Percentiles rank a stretch among this genome's conserved stretches.
Conservation (phyloP, 495 filamentous ascomycete species). For the Melanomma pulvis-pyrius region DNA sequence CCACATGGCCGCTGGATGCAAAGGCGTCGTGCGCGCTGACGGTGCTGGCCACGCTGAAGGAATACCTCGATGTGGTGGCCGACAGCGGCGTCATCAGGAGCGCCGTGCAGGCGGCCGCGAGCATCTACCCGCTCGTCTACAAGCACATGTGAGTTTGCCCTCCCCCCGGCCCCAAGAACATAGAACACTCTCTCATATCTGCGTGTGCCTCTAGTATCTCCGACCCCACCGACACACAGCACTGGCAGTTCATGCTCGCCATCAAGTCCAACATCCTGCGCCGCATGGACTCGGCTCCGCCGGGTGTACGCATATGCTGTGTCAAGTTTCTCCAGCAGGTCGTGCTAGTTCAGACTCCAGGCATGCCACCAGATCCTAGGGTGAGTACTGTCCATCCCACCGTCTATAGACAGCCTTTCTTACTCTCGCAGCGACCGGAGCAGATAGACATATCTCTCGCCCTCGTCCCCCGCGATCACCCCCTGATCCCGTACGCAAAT, state of each 20-base stretch:
- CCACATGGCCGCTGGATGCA: conserved; percentile 67
- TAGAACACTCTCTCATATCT: conserved; percentile 29
- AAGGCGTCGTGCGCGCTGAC: conserved; percentile 75
- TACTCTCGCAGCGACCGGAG: conserved; percentile 65
- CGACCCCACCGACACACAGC: conserved; percentile 73
- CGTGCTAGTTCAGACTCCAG: conserved; percentile 86
- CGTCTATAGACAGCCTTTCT: background rate
- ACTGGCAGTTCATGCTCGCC: conserved; percentile 83
- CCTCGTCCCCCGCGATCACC: conserved; percentile 81
- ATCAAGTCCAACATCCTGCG: conserved; percentile 88
- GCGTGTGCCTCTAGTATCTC: conserved; percentile 64
- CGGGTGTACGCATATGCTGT: conserved; percentile 83
- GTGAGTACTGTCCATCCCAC: conserved; percentile 48
- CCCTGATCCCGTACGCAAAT: conserved; percentile 71
- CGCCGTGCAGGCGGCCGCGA: conserved; percentile 80
- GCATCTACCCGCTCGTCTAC: conserved; percentile 88
- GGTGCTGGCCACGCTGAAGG: conserved; percentile 73
- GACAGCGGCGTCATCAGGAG: conserved; percentile 78
- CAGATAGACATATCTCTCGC: conserved; percentile 85
- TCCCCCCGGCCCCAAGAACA: conserved; percentile 4
- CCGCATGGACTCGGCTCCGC: conserved; percentile 80
- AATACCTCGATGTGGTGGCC: conserved; percentile 65
- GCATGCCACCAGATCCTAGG: conserved; percentile 78
- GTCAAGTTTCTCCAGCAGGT: conserved; percentile 96
- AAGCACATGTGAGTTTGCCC: conserved; percentile 70